Conservation (phyloP, 768 basidiomycete genomes). For the Tulasnella sp. region DNA sequence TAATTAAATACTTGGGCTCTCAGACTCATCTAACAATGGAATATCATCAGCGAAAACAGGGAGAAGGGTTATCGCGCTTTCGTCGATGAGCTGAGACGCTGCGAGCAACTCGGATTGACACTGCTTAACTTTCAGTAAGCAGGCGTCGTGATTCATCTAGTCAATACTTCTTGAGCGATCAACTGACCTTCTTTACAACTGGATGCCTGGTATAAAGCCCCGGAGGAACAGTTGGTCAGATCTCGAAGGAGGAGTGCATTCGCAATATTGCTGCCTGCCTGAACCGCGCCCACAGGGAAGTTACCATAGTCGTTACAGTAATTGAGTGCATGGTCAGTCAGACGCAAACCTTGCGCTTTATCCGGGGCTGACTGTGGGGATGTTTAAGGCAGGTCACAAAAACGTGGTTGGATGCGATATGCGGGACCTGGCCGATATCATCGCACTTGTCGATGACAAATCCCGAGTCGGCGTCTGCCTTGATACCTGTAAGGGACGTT, state of each 20-base stretch:
- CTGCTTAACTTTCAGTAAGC: slow-evolving; percentile 81
- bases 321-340: slow-evolving; percentile 70
- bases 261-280: slow-evolving; percentile 56
- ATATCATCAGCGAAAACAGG: slow-evolving; percentile 54
- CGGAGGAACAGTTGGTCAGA: slow-evolving; percentile 68
- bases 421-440: slow-evolving; percentile 55
- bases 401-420: slow-evolving; percentile 70
- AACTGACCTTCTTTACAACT: not conserved
- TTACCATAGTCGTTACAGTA: slow-evolving; percentile 46
- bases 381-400: slow-evolving; percentile 56
- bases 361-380: not conserved
- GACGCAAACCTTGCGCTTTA: not conserved
- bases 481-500: slow-evolving; percentile 54
- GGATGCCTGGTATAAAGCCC: slow-evolving; percentile 37
- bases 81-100: slow-evolving; percentile 67
- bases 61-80: slow-evolving; percentile 70
- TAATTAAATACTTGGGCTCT: too few relatives aligned
- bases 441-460: slow-evolving; percentile 59
- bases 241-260: slow-evolving; percentile 49
- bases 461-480: slow-evolving; percentile 68
- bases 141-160: not conserved
- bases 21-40: not conserved
- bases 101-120: slow-evolving; percentile 60
- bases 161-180: not conserved
- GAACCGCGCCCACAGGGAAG: slow-evolving; percentile 60